Percentiles rank a stretch among this genome's conserved stretches.
phyloP scores from a whole-genome alignment of 306 rosid species.

The Cucumis hystrix region DNA sequence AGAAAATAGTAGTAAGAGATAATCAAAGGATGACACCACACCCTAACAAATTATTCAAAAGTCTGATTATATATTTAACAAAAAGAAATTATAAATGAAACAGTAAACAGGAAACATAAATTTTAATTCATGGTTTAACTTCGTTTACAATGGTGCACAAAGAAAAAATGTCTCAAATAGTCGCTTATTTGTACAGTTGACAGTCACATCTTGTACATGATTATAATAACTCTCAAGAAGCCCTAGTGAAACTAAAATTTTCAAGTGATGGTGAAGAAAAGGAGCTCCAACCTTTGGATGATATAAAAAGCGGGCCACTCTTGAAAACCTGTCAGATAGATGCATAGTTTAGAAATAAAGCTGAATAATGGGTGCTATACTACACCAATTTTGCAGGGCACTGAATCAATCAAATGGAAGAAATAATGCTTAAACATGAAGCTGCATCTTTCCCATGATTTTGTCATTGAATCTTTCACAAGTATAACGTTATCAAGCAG shows the following conservation, averaged over 20 bases:
- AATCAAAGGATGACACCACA: neutral
- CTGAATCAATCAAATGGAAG: neutral
- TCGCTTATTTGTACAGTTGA: neutral
- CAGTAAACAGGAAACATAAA: neutral
- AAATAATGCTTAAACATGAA: neutral
- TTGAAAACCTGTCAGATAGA: constrained; percentile 72
- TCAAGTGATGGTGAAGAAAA: neutral
- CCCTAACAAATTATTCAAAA: neutral
- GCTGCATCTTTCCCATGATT: neutral
- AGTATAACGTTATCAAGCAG: neutral
- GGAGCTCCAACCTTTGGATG: constrained; percentile 73
- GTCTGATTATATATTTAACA: neutral
- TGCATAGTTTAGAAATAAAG: constrained; percentile 22
- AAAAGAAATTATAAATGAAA: neutral
- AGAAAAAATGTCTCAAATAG: neutral
- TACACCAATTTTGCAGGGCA: neutral
- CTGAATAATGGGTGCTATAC: neutral
- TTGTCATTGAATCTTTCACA: neutral
- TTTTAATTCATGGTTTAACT: neutral
- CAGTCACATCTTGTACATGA: neutral
- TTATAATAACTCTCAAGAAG: neutral
- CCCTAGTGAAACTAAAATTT: neutral
- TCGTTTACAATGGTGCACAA: neutral
- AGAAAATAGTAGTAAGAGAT: neutral
- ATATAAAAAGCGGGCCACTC: constrained; percentile 97